Conservation (phyloP, 768 basidiomycete genomes). For the Phlebiopsis gigantea region DNA sequence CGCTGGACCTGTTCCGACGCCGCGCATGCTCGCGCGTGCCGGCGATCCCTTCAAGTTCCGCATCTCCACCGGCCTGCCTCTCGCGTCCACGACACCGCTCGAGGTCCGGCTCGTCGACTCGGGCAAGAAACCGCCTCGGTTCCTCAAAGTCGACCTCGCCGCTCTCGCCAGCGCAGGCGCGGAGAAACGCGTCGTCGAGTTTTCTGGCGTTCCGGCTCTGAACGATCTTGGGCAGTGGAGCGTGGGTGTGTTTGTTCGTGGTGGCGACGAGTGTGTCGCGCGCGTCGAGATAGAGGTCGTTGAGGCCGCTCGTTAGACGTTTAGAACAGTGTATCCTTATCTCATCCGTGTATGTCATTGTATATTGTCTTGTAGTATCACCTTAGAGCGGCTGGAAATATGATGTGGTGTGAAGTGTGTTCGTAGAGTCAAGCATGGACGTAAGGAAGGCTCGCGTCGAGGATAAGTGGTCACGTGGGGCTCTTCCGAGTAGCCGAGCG, state of each 20-base stretch:
- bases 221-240: slow-evolving; percentile 49
- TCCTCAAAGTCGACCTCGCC: slow-evolving; percentile 48
- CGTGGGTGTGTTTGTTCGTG: slow-evolving; percentile 49
- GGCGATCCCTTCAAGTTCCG: slow-evolving; percentile 59
- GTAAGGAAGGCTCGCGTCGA: no score
- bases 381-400: no score
- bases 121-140: slow-evolving; percentile 49
- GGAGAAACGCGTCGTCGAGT: slow-evolving; percentile 46
- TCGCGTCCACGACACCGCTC: slow-evolving; percentile 28
- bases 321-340: neutral
- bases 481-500: no score
- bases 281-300: slow-evolving; percentile 55
- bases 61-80: slow-evolving; percentile 35
- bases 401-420: no score
- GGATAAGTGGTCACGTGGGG: no score
- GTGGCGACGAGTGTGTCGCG: slow-evolving; percentile 43
- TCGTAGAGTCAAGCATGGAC: no score
- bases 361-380: neutral
- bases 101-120: slow-evolving; percentile 42
- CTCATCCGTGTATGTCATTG: neutral
- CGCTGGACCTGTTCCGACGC: slow-evolving; percentile 23
- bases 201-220: slow-evolving; percentile 47
- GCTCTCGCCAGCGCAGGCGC: slow-evolving; percentile 25
- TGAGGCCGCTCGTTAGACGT: slow-evolving; percentile 11
- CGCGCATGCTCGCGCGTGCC: slow-evolving; percentile 45